A percentile compares a stretch with the other conserved stretches of the same genome.
These are phyloP conservation scores for Schwanniomyces vanrijiae DNA, from an alignment of 805 yeast genomes.

Conservation along the genomic window DNA sequence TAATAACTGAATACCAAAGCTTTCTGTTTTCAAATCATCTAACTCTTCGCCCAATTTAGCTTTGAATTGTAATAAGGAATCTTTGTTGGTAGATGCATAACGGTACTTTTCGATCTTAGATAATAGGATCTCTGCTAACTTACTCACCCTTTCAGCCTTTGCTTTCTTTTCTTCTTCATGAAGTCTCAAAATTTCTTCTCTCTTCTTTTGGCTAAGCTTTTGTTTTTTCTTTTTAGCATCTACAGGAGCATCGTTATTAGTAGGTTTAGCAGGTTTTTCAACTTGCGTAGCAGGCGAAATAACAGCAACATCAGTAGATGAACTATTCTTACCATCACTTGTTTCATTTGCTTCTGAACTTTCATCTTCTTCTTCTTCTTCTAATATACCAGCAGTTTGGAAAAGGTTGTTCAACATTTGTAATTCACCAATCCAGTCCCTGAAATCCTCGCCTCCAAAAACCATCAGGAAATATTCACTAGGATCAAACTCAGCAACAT, in stretches of 20 bases:
- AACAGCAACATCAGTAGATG: slow-evolving; percentile 4
- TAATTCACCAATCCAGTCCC: slow-evolving; percentile 81
- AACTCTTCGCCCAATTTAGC: slow-evolving; percentile 58
- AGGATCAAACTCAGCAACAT: slow-evolving; percentile 74
- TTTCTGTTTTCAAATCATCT: slow-evolving; percentile 86
- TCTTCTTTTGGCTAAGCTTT: slow-evolving; percentile 32
- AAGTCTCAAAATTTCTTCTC: slow-evolving; percentile 51
- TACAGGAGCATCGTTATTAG: slow-evolving; percentile 8
- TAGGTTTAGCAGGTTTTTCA: background rate
- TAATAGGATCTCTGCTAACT: slow-evolving; percentile 49
- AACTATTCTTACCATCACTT: background rate
- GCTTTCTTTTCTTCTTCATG: slow-evolving; percentile 56
- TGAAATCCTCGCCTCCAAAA: slow-evolving; percentile 81
- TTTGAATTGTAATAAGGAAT: slow-evolving; percentile 58
- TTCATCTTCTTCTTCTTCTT: slow-evolving; percentile 36
- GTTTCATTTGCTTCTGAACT: slow-evolving; percentile 5
- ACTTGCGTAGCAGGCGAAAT: background rate
- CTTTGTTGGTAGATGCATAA: slow-evolving; percentile 63
- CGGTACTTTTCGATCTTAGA: slow-evolving; percentile 46
- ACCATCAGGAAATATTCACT: slow-evolving; percentile 78
- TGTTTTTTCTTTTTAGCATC: slow-evolving; percentile 31
- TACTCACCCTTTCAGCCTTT: slow-evolving; percentile 48
- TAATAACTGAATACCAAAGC: slow-evolving; percentile 88
- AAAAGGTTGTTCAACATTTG: slow-evolving; percentile 75
- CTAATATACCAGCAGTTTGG: slow-evolving; percentile 52